Base-by-base conservation (phyloP, 768 basidiomycete genomes). In the Chalciporus piperatus region DNA sequence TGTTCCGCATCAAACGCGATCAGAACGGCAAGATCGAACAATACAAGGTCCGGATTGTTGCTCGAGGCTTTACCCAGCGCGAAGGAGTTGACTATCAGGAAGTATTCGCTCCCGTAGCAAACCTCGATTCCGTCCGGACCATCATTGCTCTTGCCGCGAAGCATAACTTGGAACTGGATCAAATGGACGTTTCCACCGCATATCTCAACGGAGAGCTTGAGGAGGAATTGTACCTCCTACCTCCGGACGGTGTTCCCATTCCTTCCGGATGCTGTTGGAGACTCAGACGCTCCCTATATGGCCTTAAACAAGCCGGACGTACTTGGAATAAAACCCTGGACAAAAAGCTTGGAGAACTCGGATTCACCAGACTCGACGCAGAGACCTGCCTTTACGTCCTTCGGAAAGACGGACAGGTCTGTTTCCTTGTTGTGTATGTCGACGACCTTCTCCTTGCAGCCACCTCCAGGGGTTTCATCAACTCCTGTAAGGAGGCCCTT, bases 221-320 rank as follows among this genome's bases (percentile, higher is more conserved):
- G n/a, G 55, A 66, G 16, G 59, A 56, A 0, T 53, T 70, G 19
- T 71, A 70, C 56, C 62, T 70, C 47, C 33, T 45, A 4, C 62
- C 55, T 37, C 59, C 60, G 2, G 45, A 46, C 5, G 60, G 57
- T n/a, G 37, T 57, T 13, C 28, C 42, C 1, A 47, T 54, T 12
- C 22, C 46, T 23, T 32, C 40, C 6, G 51, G 46, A 6, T 28
- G 41, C 14, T 54, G 41, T 25, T 53, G 55, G 35, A 40, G 45
- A 19, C 66, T 72, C 13, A 19, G 23, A 3, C 61, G 61, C 23
- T 59, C 60, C 2, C 50, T 72, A 0, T 72, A 72, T 50, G 65
- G 70, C 0, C 61, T 72, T 1, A 65, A 67, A 32, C 68, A 70
- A 43, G 59, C 68, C 3, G 63, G 63, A 2, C 52, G 54, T 6